Conservation (phyloP, 2,329 filamentous ascomycete species). For the Capronia coronata region DNA sequence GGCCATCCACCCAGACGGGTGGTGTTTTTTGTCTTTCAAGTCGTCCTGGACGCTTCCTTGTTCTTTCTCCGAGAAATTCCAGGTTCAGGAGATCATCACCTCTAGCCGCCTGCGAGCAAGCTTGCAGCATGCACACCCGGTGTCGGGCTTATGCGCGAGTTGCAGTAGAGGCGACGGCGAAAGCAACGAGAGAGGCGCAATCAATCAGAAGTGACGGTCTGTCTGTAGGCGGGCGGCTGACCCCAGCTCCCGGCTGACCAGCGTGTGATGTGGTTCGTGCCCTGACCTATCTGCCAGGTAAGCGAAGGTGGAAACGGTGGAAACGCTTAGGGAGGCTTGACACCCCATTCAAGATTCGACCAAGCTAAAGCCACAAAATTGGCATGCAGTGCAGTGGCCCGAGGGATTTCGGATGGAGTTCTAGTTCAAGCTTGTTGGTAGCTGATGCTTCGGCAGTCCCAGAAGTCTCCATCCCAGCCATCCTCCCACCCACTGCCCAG, state of each 20-base stretch:
- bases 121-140: background rate
- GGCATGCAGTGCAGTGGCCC: background rate
- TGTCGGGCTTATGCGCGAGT: background rate
- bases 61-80: background rate
- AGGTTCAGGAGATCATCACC: background rate
- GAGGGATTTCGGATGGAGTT: background rate
- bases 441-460: background rate
- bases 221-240: conserved; percentile 12
- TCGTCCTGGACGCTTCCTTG: background rate
- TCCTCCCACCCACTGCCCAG: background rate
- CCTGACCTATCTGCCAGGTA: conserved; percentile 9
- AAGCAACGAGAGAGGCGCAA: conserved; percentile 9
- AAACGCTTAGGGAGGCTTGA: background rate
- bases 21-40: no score
- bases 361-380: no score
- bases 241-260: conserved; percentile 9
- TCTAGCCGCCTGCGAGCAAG: background rate
- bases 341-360: no score
- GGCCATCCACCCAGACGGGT: no score
- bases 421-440: background rate
- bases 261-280: conserved; percentile 17
- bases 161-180: conserved; percentile 6
- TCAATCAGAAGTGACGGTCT: conserved; percentile 16
- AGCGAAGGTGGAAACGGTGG: background rate
- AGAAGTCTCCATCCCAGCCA: background rate